Percentiles rank a stretch among this genome's conserved stretches.
Conservation (phyloP, 306 rosid genomes). For the Castanea sativa region DNA sequence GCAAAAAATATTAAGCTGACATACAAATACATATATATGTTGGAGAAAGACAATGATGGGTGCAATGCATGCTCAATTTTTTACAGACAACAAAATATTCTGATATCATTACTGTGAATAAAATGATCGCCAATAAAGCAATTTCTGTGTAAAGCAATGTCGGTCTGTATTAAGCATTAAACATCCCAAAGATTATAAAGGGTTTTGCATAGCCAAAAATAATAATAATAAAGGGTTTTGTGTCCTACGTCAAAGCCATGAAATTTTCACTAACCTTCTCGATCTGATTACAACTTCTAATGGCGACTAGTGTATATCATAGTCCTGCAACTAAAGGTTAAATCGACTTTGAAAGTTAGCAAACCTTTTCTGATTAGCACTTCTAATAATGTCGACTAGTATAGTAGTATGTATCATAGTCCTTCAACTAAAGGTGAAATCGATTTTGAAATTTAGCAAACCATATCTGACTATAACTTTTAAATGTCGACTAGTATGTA, state of each 20-base stretch:
- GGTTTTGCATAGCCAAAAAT: no score
- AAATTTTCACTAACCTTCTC: neutral
- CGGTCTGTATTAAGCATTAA: neutral
- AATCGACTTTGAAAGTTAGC: no score
- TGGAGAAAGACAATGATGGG: neutral
- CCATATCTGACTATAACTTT: neutral
- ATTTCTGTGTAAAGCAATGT: neutral
- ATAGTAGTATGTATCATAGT: no score
- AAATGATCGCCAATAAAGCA: conserved; percentile 11
- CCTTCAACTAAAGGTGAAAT: neutral
- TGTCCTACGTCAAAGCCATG: neutral
- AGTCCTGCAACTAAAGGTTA: neutral
- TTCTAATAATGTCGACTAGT: neutral
- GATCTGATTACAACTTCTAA: neutral
- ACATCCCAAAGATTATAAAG: neutral
- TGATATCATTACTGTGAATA: conserved; percentile 2
- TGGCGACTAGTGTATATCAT: neutral
- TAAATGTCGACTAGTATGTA: neutral
- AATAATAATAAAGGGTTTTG: neutral
- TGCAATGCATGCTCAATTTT: neutral
- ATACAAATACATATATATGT: neutral
- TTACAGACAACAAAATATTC: conserved; percentile 20
- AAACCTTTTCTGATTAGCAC: neutral
- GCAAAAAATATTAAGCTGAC: neutral
- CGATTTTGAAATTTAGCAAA: neutral